Evolutionary conservation across 176 grass and related monocot genomes (phyloP), one percentile per base, ranked within the genome.

Genomic region (Oryza nivara): DNA sequence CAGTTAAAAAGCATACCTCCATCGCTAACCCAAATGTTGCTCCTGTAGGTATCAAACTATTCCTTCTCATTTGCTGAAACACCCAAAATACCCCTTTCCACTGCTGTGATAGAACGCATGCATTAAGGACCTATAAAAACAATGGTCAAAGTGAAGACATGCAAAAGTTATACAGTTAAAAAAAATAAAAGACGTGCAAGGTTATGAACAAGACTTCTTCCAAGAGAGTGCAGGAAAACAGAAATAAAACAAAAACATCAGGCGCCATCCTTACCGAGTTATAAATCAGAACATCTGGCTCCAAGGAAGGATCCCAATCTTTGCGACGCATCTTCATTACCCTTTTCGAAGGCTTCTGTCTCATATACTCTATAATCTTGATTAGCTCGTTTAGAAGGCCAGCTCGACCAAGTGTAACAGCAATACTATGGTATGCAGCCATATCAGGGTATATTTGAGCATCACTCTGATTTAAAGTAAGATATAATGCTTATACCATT

Each of bases 21-120:
- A 98, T 98, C 20, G 95, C 91, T 77, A 98, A 90, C 23, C 95
- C 92, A 92, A 88, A 95, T 52, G 92, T 91, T 77, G 95, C 92
- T 74, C 87, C 90, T 67, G 70, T 93, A 83, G 95, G 95, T 70
- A 87, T 91, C 70, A 98, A 72, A 76, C 85, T 52, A 78, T 54
- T 72, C 80, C 82, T 80, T 84, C 92, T 94, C 92, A 98, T 95
- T 88, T 91, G 89, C 72, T 93, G 82, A 65, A 95, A 91, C 72
- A 95, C 92, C 95, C 95, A 98, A 88, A 93, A 98, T 69, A 98
- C 92, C 44, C 95, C 92, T 90, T 95, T 98, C 92, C 95, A 98
- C 34, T 95, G 95, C 73, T 85, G 80, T 71, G 89, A 93, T 76
- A 92, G 40, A 67, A 95, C 86, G 73, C 95, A 97, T 10, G 87